Conservation (phyloP, 768 basidiomycete species). For the Neoboletus magnificus region DNA sequence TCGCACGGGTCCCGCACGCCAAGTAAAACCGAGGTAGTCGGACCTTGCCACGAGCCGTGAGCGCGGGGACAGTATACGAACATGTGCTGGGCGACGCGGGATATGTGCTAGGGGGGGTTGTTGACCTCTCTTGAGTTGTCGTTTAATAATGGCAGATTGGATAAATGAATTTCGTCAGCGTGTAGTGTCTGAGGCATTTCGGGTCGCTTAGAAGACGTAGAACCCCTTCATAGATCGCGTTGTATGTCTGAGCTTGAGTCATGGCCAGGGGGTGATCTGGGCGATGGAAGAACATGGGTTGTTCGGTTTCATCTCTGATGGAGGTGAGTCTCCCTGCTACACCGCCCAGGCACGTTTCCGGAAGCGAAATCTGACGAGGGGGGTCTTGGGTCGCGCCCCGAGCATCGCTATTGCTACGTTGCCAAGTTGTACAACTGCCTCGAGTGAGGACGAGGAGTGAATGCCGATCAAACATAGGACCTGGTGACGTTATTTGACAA, state of each 20-base stretch:
- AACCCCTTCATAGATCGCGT: too few relatives aligned
- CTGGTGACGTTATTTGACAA: neutral
- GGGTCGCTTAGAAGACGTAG: neutral
- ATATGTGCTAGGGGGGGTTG: neutral
- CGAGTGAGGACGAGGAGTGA: neutral
- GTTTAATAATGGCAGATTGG: neutral
- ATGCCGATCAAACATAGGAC: neutral
- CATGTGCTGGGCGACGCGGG: neutral
- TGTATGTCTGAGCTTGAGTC: neutral
- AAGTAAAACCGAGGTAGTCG: neutral
- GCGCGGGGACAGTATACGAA: neutral
- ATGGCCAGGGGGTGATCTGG: neutral
- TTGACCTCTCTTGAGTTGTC: too few relatives aligned
- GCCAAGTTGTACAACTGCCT: neutral
- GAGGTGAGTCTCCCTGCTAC: neutral
- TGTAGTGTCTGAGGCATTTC: neutral
- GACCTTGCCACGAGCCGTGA: too few relatives aligned
- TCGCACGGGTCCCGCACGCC: neutral
- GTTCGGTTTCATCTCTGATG: neutral
- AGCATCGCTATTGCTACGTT: neutral
- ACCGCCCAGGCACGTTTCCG: neutral
- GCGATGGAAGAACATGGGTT: neutral
- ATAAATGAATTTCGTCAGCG: neutral
- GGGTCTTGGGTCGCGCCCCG: neutral
- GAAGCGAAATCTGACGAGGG: neutral